These are phyloP conservation scores for Wickerhamomyces mucosus DNA, from an alignment of 805 yeast species.

Conservation along the genomic window DNA sequence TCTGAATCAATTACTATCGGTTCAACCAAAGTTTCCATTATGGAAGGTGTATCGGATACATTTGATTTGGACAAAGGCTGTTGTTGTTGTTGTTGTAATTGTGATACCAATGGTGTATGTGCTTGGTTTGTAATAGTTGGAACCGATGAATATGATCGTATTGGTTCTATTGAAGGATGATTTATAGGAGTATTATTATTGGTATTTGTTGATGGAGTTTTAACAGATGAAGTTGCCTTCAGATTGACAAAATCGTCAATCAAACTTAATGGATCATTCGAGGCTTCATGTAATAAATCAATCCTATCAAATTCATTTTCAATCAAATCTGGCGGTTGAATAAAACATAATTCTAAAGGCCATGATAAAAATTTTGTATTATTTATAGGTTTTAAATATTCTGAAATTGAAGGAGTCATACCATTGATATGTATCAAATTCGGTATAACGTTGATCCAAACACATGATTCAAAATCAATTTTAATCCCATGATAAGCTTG, in stretches of 20 bases:
- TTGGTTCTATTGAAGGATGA: no score
- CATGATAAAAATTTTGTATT: slow-evolving; percentile 53
- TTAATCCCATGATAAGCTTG: slow-evolving; percentile 25
- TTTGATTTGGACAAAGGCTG: no score
- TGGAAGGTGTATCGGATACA: no score
- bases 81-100: slow-evolving; percentile 2
- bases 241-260: slow-evolving; percentile 30
- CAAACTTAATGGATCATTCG: slow-evolving; percentile 25
- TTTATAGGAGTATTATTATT: slow-evolving; percentile 18
- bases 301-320: not conserved
- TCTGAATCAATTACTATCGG: no score
- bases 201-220: slow-evolving; percentile 25
- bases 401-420: slow-evolving; percentile 51
- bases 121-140: slow-evolving; percentile 2
- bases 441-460: slow-evolving; percentile 65
- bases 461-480: slow-evolving; percentile 8
- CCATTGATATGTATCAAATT: slow-evolving; percentile 61
- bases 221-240: slow-evolving; percentile 28
- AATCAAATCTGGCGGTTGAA: slow-evolving; percentile 31
- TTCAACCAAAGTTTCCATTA: no score
- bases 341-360: slow-evolving; percentile 61
- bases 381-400: slow-evolving; percentile 40
- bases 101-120: slow-evolving; percentile 6
- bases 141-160: slow-evolving; percentile 3
- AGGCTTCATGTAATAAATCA: slow-evolving; percentile 2